These are phyloP conservation scores for Ogataea pignaliae DNA, from an alignment of 805 yeast species.

Conservation along the genomic window DNA sequence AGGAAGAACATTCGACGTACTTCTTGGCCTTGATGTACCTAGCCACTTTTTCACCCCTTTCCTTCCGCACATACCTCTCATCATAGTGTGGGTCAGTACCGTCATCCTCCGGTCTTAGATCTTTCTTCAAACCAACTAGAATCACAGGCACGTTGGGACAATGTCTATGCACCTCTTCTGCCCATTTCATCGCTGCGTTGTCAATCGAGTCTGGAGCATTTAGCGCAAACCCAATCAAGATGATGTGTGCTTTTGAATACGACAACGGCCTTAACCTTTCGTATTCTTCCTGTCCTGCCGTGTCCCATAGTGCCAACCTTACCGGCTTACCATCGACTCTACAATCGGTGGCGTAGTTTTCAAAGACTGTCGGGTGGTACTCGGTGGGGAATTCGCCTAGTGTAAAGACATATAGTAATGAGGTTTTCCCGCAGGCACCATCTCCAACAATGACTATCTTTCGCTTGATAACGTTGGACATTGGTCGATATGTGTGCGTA, in stretches of 20 bases:
- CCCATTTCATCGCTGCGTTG: conserved; percentile 84
- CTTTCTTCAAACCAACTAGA: conserved; percentile 81
- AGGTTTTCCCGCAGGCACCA: conserved; percentile 94
- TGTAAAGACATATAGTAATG: conserved; percentile 85
- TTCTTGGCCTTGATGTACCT: conserved; percentile 74
- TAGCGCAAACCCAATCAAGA: conserved; percentile 80
- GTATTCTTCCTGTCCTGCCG: conserved; percentile 96
- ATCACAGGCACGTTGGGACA: conserved; percentile 79
- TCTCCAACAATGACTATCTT: conserved; percentile 91
- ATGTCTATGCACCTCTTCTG: conserved; percentile 71
- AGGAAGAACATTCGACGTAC: conserved; percentile 84
- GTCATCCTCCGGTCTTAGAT: conserved; percentile 48
- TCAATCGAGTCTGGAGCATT: conserved; percentile 81
- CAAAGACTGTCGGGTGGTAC: conserved; percentile 92
- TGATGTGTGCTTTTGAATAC: conserved; percentile 81
- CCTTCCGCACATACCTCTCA: conserved; percentile 45
- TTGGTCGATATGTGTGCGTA: conserved; percentile 8
- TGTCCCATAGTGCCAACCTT: conserved; percentile 87
- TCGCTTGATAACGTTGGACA: conserved; percentile 42
- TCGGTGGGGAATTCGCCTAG: conserved; percentile 90
- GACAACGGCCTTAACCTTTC: conserved; percentile 86
- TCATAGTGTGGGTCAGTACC: conserved; percentile 30
- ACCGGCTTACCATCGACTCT: conserved; percentile 92
- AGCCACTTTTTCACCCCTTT: conserved; percentile 68
- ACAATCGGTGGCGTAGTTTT: conserved; percentile 90